Evolutionary conservation across 164 flowering plant genomes (phyloP).

Genomic region (Brasenia schreberi): DNA sequence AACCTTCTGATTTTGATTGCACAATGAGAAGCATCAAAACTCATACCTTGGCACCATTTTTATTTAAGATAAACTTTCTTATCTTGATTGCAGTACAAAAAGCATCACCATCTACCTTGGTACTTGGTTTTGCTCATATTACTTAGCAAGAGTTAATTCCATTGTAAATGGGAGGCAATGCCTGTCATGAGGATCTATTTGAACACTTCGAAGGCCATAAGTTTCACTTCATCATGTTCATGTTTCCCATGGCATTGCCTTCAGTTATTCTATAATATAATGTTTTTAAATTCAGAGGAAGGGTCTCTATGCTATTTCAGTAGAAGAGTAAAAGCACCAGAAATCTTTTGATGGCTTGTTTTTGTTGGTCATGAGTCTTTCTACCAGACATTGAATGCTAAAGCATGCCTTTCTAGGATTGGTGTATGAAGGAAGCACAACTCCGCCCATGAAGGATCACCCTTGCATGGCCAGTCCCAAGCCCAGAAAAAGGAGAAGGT

Average conservation of each 20-base stretch:
- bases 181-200: not conserved
- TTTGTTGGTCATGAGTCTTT: not conserved
- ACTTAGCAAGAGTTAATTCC: no score
- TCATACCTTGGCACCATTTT: no score
- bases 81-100: no score
- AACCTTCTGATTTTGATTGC: not conserved
- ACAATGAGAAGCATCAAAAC: not conserved
- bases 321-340: not conserved
- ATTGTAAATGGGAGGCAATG: no score
- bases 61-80: no score
- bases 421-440: slow-evolving; percentile 94
- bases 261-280: not conserved
- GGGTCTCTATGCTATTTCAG: not conserved
- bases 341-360: not conserved
- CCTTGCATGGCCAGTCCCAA: no score
- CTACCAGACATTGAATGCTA: not conserved
- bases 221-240: not conserved
- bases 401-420: slow-evolving; percentile 31
- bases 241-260: not conserved
- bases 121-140: no score
- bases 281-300: not conserved
- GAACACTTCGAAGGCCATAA: not conserved
- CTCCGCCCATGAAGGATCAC: no score
- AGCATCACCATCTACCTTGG: no score
- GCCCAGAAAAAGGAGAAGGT: no score